Base-by-base conservation (phyloP, 345 rosid species). In the Brassica nigra region DNA sequence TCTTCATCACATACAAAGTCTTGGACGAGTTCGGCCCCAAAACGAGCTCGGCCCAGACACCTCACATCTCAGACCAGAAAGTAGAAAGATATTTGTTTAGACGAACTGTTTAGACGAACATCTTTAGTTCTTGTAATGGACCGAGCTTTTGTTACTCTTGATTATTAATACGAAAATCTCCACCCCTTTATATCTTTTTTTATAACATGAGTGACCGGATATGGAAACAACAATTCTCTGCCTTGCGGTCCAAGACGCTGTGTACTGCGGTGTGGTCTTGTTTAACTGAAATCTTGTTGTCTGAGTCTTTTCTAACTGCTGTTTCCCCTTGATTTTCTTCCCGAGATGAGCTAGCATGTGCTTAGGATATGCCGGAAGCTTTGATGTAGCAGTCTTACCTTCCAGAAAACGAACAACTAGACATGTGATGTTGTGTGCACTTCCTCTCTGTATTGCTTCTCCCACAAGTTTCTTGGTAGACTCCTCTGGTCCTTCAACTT, bases 401-500 rank as follows among this genome's bases (percentile, higher is more conserved):
- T 80, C 83, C 54, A 80, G 33, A 62, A 93, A 95, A 66, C 95
- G 97, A 52, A 95, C 97, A 0, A 95, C 97, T 0, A 95, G 92
- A 66, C 96, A 91, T 31, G 99, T 93, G 36, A 95, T 95, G 62
- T 95, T 95, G 68, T 95, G 98, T 6, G 98, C 98, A 52, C 99
- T 95, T 68, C 97, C 98, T 82, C 97, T 87, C 80, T 81, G 84
- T 80, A 82, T 88, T 18, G 99, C 99, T 81, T 93, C 97, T 30
- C 84, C 87, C 87, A 93, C 81, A 80, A 93, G 85, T 80, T 86
- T 88, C 85, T 87, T 93, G 11, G 99, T 87, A 0, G 94, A 93
- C 68, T 88, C 88, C 86, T 93, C 97, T 5, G 98, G 87, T 65
- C 93, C 98, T 75, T 85, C 82, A 23, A 95, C 84, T 4, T 92